Conservation (phyloP, 495 filamentous ascomycete genomes). For the Glonium stellatum region DNA sequence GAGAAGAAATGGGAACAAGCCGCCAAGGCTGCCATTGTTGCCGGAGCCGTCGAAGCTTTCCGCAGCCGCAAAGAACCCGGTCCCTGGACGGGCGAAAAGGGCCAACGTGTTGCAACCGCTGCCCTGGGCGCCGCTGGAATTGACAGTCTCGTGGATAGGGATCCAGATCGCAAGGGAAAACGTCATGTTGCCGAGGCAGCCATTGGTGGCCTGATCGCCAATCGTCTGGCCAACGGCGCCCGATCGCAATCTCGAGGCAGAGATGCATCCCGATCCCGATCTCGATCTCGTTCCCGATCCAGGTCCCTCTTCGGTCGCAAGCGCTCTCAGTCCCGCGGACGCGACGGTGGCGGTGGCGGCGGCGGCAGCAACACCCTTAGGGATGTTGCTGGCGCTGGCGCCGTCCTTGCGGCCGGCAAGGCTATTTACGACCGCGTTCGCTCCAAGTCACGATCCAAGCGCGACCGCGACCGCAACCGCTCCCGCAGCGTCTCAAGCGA, state of each 20-base stretch:
- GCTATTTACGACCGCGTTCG: slow-evolving; percentile 61
- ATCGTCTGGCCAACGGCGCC: slow-evolving; percentile 72
- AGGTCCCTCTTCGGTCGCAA: slow-evolving; percentile 20
- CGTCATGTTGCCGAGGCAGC: slow-evolving; percentile 67
- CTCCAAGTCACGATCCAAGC: slow-evolving; percentile 51
- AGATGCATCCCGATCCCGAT: slow-evolving; percentile 18
- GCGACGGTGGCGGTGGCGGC: slow-evolving; percentile 28
- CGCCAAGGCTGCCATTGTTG: slow-evolving; percentile 75
- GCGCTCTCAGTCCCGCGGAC: slow-evolving; percentile 40
- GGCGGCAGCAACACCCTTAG: slow-evolving; percentile 44
- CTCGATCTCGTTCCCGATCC: slow-evolving; percentile 31
- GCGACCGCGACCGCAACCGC: slow-evolving; percentile 32
- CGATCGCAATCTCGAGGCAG: slow-evolving; percentile 36
- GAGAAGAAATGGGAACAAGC: slow-evolving; percentile 72
- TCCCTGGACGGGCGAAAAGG: slow-evolving; percentile 76
- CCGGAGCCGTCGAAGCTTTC: slow-evolving; percentile 84
- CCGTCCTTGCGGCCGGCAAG: slow-evolving; percentile 73
- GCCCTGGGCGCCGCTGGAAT: slow-evolving; percentile 78
- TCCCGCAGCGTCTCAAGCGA: slow-evolving; percentile 42
- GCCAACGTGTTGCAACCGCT: slow-evolving; percentile 78
- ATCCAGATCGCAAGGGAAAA: slow-evolving; percentile 68
- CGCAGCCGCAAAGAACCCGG: slow-evolving; percentile 77
- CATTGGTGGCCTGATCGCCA: slow-evolving; percentile 78
- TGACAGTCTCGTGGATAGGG: slow-evolving; percentile 64
- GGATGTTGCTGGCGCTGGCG: slow-evolving; percentile 69